A percentile compares a stretch with the other conserved stretches of the same genome.
Evolutionary conservation across 2,329 filamentous ascomycete species (phyloP).

Genomic region (Fusarium scirpi): DNA sequence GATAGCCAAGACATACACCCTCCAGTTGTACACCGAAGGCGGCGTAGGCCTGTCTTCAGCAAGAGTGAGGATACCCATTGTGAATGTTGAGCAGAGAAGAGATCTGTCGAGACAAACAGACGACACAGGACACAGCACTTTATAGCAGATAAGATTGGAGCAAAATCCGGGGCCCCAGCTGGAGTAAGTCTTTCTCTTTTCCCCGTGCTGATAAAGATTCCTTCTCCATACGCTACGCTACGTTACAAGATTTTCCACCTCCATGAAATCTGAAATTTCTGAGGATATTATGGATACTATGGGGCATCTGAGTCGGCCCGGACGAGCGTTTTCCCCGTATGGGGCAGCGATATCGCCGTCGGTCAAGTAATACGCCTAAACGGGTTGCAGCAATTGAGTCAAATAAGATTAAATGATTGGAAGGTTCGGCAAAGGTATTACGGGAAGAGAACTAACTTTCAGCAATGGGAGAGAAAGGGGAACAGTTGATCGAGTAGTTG

Average conservation of each 20-base stretch:
- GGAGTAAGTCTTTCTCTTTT: slow-evolving; percentile 4
- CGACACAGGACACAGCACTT: not conserved
- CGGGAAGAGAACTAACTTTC: not conserved
- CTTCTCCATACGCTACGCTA: slow-evolving; percentile 25
- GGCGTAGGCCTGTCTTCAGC: slow-evolving; percentile 54
- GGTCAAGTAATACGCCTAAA: not conserved
- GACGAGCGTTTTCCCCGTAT: slow-evolving; percentile 31
- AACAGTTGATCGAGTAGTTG: not conserved
- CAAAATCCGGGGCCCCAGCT: slow-evolving; percentile 28
- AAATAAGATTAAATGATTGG: slow-evolving; percentile 4
- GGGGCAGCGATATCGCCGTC: slow-evolving; percentile 7
- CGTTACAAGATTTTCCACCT: slow-evolving; percentile 23
- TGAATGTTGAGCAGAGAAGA: not conserved
- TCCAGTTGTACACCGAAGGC: slow-evolving; percentile 53
- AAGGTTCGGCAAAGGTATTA: slow-evolving; percentile 4
- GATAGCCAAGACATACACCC: slow-evolving; percentile 50
- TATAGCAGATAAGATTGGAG: slow-evolving; percentile 15
- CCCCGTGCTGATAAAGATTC: slow-evolving; percentile 24
- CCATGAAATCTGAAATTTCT: slow-evolving; percentile 7
- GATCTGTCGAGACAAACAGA: not conserved
- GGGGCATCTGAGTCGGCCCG: slow-evolving; percentile 28
- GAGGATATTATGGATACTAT: slow-evolving; percentile 10
- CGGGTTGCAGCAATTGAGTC: not conserved
- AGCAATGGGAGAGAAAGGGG: not conserved
- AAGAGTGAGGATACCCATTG: slow-evolving; percentile 50